Evolutionary conservation across 352 stramenopile species (phyloP).

Genomic region (Globisporangium cylindrosporum): DNA sequence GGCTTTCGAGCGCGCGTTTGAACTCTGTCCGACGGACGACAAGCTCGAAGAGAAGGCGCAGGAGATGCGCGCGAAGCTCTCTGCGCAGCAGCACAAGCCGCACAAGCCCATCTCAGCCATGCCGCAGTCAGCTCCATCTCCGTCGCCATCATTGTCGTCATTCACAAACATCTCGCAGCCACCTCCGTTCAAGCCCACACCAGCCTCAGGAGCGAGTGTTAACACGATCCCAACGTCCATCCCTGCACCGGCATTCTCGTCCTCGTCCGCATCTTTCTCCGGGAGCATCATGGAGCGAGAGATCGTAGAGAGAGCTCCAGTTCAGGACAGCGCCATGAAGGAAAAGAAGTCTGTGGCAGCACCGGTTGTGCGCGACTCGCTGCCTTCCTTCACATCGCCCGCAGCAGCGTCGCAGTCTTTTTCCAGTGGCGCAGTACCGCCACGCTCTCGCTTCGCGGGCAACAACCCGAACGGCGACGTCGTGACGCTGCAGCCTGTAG

Average conservation of each 20-base stretch:
- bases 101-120: constrained; percentile 17
- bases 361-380: constrained; percentile 8
- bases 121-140: neutral
- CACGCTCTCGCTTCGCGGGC: constrained; percentile 53
- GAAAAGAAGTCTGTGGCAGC: neutral
- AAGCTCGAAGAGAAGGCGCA: constrained; percentile 63
- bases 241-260: constrained; percentile 19
- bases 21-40: constrained; percentile 62
- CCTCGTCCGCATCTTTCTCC: constrained; percentile 57
- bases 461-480: constrained; percentile 68
- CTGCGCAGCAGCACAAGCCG: neutral
- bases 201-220: neutral
- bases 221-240: constrained; percentile 10
- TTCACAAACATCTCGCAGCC: constrained; percentile 15
- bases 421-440: constrained; percentile 20
- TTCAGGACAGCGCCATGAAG: neutral
- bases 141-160: constrained; percentile 4
- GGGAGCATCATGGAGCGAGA: constrained; percentile 70
- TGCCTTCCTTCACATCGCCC: constrained; percentile 5
- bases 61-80: constrained; percentile 50
- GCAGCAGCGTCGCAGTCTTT: neutral
- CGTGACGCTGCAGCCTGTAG: constrained; percentile 67
- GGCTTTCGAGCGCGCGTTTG: constrained; percentile 66
- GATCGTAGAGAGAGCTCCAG: constrained; percentile 23
- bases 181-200: neutral